Evolutionary conservation across 2,329 filamentous ascomycete genomes (phyloP).

Genomic region (Fusarium transvaalense): DNA sequence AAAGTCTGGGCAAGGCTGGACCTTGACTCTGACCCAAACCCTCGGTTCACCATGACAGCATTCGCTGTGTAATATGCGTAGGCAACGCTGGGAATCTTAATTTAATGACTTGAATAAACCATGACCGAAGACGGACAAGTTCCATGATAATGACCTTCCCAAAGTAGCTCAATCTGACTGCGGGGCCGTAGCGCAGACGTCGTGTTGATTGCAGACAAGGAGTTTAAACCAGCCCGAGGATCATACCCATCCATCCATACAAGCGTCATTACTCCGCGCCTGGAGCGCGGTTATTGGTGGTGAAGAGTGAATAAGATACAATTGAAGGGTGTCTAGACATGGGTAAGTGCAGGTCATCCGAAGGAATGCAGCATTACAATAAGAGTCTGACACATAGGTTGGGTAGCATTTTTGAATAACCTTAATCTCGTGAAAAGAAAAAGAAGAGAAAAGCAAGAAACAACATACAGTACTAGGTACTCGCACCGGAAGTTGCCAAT

Average conservation of each 20-base stretch:
- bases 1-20: conserved; percentile 38
- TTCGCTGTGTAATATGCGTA: conserved; percentile 3
- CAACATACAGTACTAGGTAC: too few species aligned
- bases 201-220: conserved; percentile 25
- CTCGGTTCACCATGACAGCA: conserved; percentile 26
- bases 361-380: conserved; percentile 14
- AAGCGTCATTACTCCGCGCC: conserved; percentile 28
- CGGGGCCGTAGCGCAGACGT: conserved; percentile 9
- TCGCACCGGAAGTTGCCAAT: not conserved
- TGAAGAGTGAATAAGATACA: conserved; percentile 12
- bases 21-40: conserved; percentile 12
- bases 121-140: conserved; percentile 6
- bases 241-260: conserved; percentile 4
- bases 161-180: conserved; percentile 41
- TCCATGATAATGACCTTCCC: conserved; percentile 42
- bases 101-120: conserved; percentile 12
- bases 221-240: conserved; percentile 11
- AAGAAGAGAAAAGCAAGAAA: conserved; percentile 14
- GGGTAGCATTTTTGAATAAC: conserved; percentile 22
- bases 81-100: not conserved
- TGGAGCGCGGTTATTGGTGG: conserved; percentile 22
- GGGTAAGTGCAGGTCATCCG: conserved; percentile 7
- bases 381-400: conserved; percentile 26
- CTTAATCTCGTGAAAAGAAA: conserved; percentile 7
- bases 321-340: conserved; percentile 10